Base-by-base conservation (phyloP, 768 basidiomycete genomes). In the Phaffia australis region DNA sequence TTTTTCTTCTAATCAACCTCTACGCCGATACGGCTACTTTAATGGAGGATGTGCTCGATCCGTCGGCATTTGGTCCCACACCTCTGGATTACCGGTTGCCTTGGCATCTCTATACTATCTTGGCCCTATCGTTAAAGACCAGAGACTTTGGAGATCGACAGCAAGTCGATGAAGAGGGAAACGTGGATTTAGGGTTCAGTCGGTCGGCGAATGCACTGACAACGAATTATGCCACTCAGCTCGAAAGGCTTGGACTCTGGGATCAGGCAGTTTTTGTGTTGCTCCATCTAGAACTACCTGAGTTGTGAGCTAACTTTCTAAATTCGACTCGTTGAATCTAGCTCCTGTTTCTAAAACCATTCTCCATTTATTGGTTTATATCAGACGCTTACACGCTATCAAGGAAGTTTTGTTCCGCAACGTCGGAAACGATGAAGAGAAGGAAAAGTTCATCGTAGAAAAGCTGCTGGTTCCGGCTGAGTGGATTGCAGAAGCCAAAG, bases 401-500 rank as follows among this genome's bases (percentile, higher is more conserved):
- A 86, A 85, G 73, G 88, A 89, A 64, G 78, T 98, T 15, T 78
- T 98, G 0, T 79, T 82, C 18, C 83, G 92, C 7, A 75, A 80
- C 69, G 71, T 72, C 18, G 71, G 72, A 25, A 63, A 69, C 2
- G 70, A 73, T 19, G 62, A 69, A 9, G 73, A 74, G 1, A 71
- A 72, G 9, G 63, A 70, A 29, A 47, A 57, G 0, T 76, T 75
- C 63, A 69, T 79, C 14, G 80, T 85, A 3, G 85, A 86, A 4
- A 88, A 84, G 72, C 77, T 95, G 35, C 85, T 85, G 70, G 82
- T 98, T 42, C 95, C 95, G 0, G 76, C 83, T 61, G 76, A 82
- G 6, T 99, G 94, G 93, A 81, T 97, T n/a, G 82, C 86, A 49
- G 89, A 93, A 74, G 88, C 91, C 15, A 87, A 88, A 82, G 90